Evolutionary conservation across 2,329 filamentous ascomycete species (phyloP), one percentile per base, ranked within the genome.

Genomic region (Colletotrichum sansevieriae): DNA sequence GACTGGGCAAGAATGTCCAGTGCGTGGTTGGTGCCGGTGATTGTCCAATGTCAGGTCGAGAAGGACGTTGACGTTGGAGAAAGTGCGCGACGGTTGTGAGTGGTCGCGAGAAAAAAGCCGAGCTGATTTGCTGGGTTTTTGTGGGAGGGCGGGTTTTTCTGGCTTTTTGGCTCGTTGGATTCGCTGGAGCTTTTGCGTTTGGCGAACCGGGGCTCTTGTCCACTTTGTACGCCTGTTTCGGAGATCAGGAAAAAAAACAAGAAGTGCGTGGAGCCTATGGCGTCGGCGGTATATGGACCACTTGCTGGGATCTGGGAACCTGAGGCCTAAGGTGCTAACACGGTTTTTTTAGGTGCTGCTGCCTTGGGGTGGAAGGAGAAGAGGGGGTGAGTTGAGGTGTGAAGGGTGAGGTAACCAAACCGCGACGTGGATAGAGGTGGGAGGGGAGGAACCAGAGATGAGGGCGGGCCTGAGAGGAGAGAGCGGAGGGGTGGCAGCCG

Each of bases 11-110:
- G 49, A 49, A 51, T 55, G 58, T 44, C 47, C 59, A 62, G 59
- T 62, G 63, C 60, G 67, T 58, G 46, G 55, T 22, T 60, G 66
- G 52, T 39, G 33, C 18, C 12, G 47, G 61, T 59, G 29, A 29
- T 49, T 70, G 63, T 62, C 59, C 59, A 62, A 62, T 62, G 47
- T 54, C 47, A 60, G 61, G 33, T 65, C 65, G 58, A 58, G 70
- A 68, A 65, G 70, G 70, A 66, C 70, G 64, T 49, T 37, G 56
- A 68, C 65, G 70, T 66, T 76, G 73, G 76, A 75, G 75, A 71
- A 71, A 73, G 71, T 72, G 73, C 70, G 65, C 65, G 72, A 75
- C 71, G 70, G 71, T 68, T 72, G 65, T 64, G 66, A 71, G 69
- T 69, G 60, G 70, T 64, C 68, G 71, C 63, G 70, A 74, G 73